Evolutionary conservation across 352 stramenopile genomes (phyloP).

Genomic region (Vaucheria bursata): DNA sequence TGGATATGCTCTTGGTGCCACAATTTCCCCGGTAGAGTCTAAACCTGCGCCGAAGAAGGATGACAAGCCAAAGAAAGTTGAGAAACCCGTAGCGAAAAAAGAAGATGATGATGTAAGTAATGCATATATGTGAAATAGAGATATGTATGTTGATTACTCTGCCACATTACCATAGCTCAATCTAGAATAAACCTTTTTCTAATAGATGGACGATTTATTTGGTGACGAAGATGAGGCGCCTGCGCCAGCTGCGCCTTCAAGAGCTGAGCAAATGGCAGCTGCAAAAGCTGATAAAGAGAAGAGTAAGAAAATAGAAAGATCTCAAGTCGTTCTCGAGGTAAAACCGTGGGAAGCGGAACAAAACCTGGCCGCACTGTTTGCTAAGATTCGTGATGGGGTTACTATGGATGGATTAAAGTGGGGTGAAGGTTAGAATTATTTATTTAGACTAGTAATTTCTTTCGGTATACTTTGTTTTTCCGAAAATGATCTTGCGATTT

Average conservation of each 20-base stretch:
- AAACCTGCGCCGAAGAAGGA: too few species aligned
- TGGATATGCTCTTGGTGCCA: neutral
- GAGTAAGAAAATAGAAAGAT: constrained; percentile 48
- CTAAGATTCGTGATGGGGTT: too few species aligned
- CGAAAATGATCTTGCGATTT: neutral
- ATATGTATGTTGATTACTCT: too few species aligned
- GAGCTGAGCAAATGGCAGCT: constrained; percentile 51
- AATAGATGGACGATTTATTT: constrained; percentile 55
- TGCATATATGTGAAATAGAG: too few species aligned
- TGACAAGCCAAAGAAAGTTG: too few species aligned
- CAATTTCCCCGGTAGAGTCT: neutral
- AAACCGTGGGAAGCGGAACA: constrained; percentile 68
- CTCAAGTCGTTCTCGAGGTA: constrained; percentile 54
- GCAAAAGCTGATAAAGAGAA: constrained; percentile 54
- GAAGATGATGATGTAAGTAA: too few species aligned
- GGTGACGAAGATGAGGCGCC: constrained; percentile 55
- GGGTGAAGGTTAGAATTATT: too few species aligned
- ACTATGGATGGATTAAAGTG: neutral
- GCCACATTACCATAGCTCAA: too few species aligned
- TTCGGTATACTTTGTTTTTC: neutral
- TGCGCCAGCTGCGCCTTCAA: neutral
- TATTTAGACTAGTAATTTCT: neutral
- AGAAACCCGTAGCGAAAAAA: too few species aligned
- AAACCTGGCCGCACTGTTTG: constrained; percentile 61
- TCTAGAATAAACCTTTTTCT: too few species aligned